Evolutionary conservation across 2,329 filamentous ascomycete genomes (phyloP), one percentile per base, ranked within the genome.

Genomic region (Proliferodiscus dingleyae): DNA sequence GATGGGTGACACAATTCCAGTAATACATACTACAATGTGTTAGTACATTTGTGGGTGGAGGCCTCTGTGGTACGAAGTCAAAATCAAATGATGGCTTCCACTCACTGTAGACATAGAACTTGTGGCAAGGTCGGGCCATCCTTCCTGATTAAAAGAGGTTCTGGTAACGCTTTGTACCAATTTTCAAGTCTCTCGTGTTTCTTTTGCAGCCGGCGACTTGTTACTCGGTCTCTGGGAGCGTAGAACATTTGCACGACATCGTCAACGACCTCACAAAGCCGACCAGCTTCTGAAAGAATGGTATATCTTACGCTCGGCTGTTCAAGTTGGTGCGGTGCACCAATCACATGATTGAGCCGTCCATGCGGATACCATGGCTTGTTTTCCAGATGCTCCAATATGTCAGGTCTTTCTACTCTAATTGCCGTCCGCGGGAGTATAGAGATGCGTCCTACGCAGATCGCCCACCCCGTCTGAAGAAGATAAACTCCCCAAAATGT

Each of bases 261-360:
- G 60, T 86, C 84, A 1, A 87, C 78, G 3, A 88, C 74, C 64
- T 87, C 83, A 56, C 81, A 85, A 38, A 89, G 71, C 56, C 80
- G 77, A 58, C 80, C 83, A 53, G 16, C 13, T n/a, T 56, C 45
- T 1, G 45, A 19, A 6, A 53, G 34, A 5, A 55, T 21, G 2
- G 34, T 53, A 23, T 56, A 53, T 36, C 36, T 49, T n/a, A 42
- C 32, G 19, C 50, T 38, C 15, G 44, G 48, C 30, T 29, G 42
- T 23, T 33, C 22, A 21, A 38, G 16, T 19, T 8, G 34, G 13
- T 23, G 18, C 22, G 21, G 7, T 13, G 13, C 26, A 28, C 13
- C 18, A 10, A n/a, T 29, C 9, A 32, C 23, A 32, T 37, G 37
- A 15, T 34, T 23, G 4, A 43, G 37, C 13, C 26, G 19, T n/a